phyloP scores from a whole-genome alignment of 306 rosid species.

The Spatholobus suberectus region DNA sequence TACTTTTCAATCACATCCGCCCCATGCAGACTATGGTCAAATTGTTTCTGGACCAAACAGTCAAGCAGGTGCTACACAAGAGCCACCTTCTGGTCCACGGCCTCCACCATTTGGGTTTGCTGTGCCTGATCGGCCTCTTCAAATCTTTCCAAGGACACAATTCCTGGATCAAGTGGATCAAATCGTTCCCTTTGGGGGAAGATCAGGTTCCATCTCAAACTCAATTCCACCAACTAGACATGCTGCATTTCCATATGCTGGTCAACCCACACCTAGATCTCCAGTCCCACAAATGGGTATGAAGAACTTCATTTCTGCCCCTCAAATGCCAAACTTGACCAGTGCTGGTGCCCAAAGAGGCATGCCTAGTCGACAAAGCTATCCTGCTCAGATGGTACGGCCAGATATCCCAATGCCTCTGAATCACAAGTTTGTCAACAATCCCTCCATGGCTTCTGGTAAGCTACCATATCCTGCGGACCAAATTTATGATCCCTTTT shows the following conservation, averaged over 20 bases:
- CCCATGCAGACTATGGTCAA: slow-evolving; percentile 56
- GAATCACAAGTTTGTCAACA: slow-evolving; percentile 58
- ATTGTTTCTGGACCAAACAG: slow-evolving; percentile 48
- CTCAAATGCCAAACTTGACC: slow-evolving; percentile 55
- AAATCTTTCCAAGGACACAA: slow-evolving; percentile 62
- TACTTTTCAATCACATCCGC: slow-evolving; percentile 69
- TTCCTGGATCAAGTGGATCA: slow-evolving; percentile 54
- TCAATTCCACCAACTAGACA: slow-evolving; percentile 57
- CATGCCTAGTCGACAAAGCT: slow-evolving; percentile 57
- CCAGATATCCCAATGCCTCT: slow-evolving; percentile 50
- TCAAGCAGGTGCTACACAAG: slow-evolving; percentile 51
- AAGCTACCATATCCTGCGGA: slow-evolving; percentile 61
- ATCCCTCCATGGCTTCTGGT: slow-evolving; percentile 52
- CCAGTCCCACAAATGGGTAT: slow-evolving; percentile 58
- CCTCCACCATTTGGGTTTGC: slow-evolving; percentile 53
- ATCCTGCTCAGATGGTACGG: slow-evolving; percentile 48
- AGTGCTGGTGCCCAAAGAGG: slow-evolving; percentile 51
- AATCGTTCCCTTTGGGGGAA: slow-evolving; percentile 55
- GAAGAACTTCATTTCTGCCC: slow-evolving; percentile 62
- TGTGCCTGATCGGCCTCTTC: slow-evolving; percentile 56
- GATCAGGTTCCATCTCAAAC: slow-evolving; percentile 44
- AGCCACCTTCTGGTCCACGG: slow-evolving; percentile 54
- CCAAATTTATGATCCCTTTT: slow-evolving; percentile 95
- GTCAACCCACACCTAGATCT: slow-evolving; percentile 49
- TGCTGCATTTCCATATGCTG: slow-evolving; percentile 55